Percentiles rank a stretch among this genome's conserved stretches.
Conservation (phyloP, 345 rosid genomes). For the Syzygium aqueum region DNA sequence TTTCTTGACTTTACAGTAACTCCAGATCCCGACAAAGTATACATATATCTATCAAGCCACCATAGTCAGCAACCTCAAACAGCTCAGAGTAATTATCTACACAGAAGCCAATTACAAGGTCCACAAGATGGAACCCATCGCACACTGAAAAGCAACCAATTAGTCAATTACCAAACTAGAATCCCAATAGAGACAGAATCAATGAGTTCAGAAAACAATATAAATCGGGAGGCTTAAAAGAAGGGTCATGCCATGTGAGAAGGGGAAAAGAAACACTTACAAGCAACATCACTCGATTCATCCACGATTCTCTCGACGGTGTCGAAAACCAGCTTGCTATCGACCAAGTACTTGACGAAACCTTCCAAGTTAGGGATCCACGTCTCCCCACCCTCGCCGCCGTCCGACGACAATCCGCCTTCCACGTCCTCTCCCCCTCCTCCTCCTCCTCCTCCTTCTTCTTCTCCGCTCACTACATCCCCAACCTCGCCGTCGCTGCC, state of each 20-base stretch:
- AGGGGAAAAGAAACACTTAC: constrained; percentile 28
- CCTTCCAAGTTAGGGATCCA: constrained; percentile 75
- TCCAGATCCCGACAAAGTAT: not conserved
- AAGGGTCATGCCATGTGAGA: not conserved
- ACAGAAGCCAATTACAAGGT: not conserved
- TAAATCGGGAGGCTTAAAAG: not conserved
- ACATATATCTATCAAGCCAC: not conserved
- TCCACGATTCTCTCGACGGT: constrained; percentile 73
- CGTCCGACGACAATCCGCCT: not conserved
- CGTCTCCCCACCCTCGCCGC: constrained; percentile 13
- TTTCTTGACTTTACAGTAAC: not conserved
- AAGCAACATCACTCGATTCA: constrained; percentile 68
- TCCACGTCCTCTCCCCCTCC: constrained; percentile 8
- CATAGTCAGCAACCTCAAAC: not conserved
- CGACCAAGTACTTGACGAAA: constrained; percentile 60
- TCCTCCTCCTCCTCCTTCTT: not conserved
- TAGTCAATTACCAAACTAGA: too few relatives aligned
- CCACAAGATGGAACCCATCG: not conserved
- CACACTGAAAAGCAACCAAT: not conserved
- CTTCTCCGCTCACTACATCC: not conserved
- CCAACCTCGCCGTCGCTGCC: not conserved
- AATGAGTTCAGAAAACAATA: not conserved
- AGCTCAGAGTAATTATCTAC: not conserved
- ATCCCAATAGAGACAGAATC: not conserved
- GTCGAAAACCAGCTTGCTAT: constrained; percentile 64